phyloP scores from a whole-genome alignment of 1,284 basidiomycete species.

The Ganoderma meredithae region DNA sequence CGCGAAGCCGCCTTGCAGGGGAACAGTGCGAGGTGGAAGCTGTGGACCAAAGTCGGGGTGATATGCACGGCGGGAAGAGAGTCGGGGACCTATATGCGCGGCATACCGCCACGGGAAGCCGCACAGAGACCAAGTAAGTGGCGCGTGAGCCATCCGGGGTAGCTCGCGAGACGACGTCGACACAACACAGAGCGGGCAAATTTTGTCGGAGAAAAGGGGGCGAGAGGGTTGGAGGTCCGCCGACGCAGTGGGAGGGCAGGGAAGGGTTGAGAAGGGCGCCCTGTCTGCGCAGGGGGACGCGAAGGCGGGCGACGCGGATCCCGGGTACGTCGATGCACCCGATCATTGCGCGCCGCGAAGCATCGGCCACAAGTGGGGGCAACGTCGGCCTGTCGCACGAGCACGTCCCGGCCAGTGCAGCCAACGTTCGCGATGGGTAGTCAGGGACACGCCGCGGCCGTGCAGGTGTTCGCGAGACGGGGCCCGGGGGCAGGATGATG shows the following conservation, averaged over 20 bases:
- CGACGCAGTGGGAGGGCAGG: background rate
- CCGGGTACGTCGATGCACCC: slow-evolving; percentile 19
- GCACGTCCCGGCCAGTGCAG: background rate
- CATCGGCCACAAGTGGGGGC: slow-evolving; percentile 21
- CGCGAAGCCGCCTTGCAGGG: too few species aligned
- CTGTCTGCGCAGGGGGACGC: background rate
- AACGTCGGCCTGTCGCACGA: slow-evolving; percentile 9
- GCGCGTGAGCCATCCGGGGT: background rate
- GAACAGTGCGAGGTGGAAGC: background rate
- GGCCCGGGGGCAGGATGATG: slow-evolving; percentile 12
- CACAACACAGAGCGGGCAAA: background rate
- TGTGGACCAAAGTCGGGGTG: too few species aligned
- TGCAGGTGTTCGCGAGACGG: slow-evolving; percentile 11
- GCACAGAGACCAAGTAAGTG: background rate
- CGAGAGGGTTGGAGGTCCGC: background rate
- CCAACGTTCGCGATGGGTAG: slow-evolving; percentile 11
- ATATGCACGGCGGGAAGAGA: background rate
- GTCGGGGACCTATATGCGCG: background rate
- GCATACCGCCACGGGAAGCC: background rate
- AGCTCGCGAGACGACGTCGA: background rate
- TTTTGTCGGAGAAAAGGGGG: background rate
- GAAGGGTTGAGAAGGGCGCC: background rate
- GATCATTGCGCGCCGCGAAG: slow-evolving; percentile 16
- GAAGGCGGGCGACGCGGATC: background rate
- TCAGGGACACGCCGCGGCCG: background rate